phyloP scores from a whole-genome alignment of 2,329 filamentous ascomycete genomes.

The Aspergillus candidus region DNA sequence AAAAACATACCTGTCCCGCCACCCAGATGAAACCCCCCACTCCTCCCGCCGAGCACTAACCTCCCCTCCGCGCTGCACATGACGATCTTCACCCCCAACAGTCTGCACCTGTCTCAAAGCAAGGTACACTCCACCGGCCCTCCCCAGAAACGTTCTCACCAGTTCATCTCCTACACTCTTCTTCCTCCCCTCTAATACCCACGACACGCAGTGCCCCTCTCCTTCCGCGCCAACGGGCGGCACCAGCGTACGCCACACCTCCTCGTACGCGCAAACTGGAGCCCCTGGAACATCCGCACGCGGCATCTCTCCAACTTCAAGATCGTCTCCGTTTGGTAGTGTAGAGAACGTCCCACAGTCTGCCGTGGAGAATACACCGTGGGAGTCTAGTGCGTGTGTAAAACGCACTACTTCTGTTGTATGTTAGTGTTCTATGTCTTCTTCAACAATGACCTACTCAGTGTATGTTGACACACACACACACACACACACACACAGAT shows the following conservation, averaged over 20 bases:
- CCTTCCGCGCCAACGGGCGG: conserved; percentile 27
- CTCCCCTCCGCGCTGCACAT: conserved; percentile 16
- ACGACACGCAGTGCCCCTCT: conserved; percentile 17
- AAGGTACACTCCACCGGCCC: conserved; percentile 27
- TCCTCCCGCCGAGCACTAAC: conserved; percentile 28
- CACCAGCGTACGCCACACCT: conserved; percentile 55
- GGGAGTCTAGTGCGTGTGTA: conserved; percentile 36
- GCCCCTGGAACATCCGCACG: conserved; percentile 29
- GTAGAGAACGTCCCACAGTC: conserved; percentile 35
- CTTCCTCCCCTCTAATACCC: conserved; percentile 24
- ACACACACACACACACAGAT: background rate
- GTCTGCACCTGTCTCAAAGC: conserved; percentile 23
- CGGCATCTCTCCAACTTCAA: conserved; percentile 37
- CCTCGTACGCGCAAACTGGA: conserved; percentile 52
- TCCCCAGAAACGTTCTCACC: conserved; percentile 25
- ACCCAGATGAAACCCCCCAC: conserved; percentile 4
- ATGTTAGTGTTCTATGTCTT: too few species aligned
- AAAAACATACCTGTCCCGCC: conserved; percentile 4
- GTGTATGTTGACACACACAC: background rate
- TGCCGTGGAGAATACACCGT: conserved; percentile 25
- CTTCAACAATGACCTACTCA: background rate
- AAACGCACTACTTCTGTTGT: conserved; percentile 30
- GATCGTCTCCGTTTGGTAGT: conserved; percentile 36
- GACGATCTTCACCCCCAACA: conserved; percentile 6
- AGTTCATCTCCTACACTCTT: conserved; percentile 15